Percentiles rank a stretch among this genome's conserved stretches.
phyloP scores from a whole-genome alignment of 139 green algal species.

The Closterium sp. region DNA sequence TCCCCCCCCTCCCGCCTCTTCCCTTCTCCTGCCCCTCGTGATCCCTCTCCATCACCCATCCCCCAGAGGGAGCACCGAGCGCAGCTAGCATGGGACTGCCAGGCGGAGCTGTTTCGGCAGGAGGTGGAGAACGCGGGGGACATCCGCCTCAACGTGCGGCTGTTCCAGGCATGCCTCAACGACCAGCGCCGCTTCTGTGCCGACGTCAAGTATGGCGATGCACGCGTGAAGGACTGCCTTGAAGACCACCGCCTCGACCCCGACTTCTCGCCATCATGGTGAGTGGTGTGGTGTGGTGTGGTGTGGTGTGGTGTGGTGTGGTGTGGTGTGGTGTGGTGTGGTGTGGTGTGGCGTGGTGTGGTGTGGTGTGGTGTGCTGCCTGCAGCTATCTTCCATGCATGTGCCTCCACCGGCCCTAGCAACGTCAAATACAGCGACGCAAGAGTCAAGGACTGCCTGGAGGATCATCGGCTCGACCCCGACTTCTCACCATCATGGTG shows the following conservation, averaged over 20 bases:
- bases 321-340: no score
- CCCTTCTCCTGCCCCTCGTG: background rate
- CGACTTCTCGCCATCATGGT: conserved; percentile 13
- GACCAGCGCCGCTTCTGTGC: conserved; percentile 75
- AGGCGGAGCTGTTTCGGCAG: conserved; percentile 75
- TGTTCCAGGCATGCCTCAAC: conserved; percentile 67
- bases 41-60: background rate
- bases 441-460: conserved; percentile 62
- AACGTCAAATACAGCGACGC: no score
- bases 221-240: conserved; percentile 61
- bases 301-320: no score
- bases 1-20: no score
- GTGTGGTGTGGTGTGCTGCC: no score
- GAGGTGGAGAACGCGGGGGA: conserved; percentile 81
- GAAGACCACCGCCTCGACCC: conserved; percentile 42
- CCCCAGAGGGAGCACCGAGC: background rate
- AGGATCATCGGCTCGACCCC: conserved; percentile 37
- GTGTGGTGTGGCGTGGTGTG: no score
- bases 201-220: conserved; percentile 50
- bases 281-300: no score
- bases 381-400: background rate
- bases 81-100: conserved; percentile 64
- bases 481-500: no score
- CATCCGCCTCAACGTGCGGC: conserved; percentile 64
- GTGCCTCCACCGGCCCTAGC: no score